Evolutionary conservation across 768 basidiomycete genomes (phyloP).

Genomic region (Tulasnella sp.): DNA sequence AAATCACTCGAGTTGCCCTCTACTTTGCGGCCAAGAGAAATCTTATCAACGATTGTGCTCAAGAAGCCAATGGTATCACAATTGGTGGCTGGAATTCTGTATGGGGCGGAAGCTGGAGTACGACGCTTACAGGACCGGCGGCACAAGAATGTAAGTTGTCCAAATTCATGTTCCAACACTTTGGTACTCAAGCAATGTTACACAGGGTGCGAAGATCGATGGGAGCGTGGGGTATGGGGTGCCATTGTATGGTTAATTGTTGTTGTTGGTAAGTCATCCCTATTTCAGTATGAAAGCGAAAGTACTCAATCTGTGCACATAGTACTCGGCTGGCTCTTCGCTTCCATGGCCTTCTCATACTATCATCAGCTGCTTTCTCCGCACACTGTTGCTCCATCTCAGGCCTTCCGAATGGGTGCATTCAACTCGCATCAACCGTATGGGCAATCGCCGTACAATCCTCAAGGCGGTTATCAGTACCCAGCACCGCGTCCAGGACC

Average conservation of each 20-base stretch:
- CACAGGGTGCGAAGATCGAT: constrained; percentile 49
- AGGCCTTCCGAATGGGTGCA: constrained; percentile 11
- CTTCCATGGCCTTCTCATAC: constrained; percentile 52
- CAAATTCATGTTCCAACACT: constrained; percentile 31
- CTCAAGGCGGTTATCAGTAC: constrained; percentile 20
- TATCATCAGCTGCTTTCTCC: constrained; percentile 68
- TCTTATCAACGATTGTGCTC: constrained; percentile 44
- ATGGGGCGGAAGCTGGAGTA: constrained; percentile 32
- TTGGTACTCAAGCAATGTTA: constrained; percentile 27
- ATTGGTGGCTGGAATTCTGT: constrained; percentile 26
- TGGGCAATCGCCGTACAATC: constrained; percentile 16
- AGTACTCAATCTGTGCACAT: neutral
- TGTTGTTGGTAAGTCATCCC: constrained; percentile 37
- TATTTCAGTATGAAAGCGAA: neutral
- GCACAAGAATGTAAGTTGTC: constrained; percentile 16
- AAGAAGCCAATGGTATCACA: constrained; percentile 27
- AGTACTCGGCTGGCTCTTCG: constrained; percentile 52
- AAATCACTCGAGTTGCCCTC: constrained; percentile 6
- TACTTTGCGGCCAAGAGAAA: constrained; percentile 29
- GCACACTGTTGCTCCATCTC: constrained; percentile 28
- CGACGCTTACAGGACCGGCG: constrained; percentile 2
- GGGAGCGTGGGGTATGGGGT: constrained; percentile 52
- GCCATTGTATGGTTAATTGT: constrained; percentile 53
- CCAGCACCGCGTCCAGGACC: constrained; percentile 31
- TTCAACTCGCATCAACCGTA: constrained; percentile 1